Conservation (phyloP, 106 monocot species). For the Dioscorea zingiberensis region DNA sequence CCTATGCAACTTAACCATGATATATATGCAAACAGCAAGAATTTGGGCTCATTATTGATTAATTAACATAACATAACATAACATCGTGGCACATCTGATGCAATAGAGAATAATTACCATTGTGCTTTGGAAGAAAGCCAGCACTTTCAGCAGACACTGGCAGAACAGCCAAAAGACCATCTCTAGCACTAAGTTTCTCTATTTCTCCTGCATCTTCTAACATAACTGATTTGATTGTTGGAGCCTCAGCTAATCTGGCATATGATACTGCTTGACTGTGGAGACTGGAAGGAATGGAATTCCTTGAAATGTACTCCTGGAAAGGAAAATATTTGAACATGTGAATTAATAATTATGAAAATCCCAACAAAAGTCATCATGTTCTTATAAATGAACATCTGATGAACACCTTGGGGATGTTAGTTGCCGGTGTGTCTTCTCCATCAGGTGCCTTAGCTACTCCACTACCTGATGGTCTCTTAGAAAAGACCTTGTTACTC, state of each 20-base stretch:
- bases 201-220: constrained; percentile 4
- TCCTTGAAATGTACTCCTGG: constrained; percentile 14
- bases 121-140: constrained; percentile 53
- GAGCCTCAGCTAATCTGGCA: constrained; percentile 56
- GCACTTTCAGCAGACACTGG: constrained; percentile 86
- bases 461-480: constrained; percentile 2
- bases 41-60: too few species aligned
- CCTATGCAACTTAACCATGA: too few species aligned
- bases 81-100: too few species aligned
- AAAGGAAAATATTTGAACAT: too few species aligned
- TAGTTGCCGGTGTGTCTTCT: constrained; percentile 1
- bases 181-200: constrained; percentile 10
- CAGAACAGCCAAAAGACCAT: constrained; percentile 46
- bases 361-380: not conserved
- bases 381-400: not conserved
- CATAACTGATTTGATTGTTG: constrained; percentile 19
- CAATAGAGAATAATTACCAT: constrained; percentile 25
- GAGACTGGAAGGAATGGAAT: constrained; percentile 26
- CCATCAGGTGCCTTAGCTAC: constrained; percentile 7
- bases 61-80: too few species aligned
- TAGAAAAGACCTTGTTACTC: not conserved
- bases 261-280: constrained; percentile 56
- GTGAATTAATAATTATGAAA: too few species aligned
- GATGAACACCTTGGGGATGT: constrained; percentile 11
- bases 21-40: too few species aligned